phyloP scores from a whole-genome alignment of 257 asterid species.

The Capsicum chinense region DNA sequence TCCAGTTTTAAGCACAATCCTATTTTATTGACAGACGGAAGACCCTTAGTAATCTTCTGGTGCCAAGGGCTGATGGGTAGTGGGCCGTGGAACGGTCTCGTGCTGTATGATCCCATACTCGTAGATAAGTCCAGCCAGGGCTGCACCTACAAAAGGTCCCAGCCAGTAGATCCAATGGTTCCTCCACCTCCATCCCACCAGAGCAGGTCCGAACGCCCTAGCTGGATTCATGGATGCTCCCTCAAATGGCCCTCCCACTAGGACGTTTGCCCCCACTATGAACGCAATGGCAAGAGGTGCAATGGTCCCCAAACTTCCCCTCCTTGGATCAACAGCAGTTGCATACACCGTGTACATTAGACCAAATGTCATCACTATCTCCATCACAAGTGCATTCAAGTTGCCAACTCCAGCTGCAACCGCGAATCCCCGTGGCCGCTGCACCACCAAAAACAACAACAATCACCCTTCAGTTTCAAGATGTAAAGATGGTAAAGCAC shows the following conservation, averaged over 20 bases:
- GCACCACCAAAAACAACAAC: constrained; percentile 24
- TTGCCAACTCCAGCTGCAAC: constrained; percentile 71
- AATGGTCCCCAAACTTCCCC: constrained; percentile 74
- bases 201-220: constrained; percentile 85
- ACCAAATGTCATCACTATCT: constrained; percentile 76
- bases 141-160: constrained; percentile 90
- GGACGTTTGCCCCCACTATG: constrained; percentile 79
- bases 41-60: constrained; percentile 73
- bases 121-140: constrained; percentile 63
- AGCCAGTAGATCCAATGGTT: constrained; percentile 97
- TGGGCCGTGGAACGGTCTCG: constrained; percentile 45
- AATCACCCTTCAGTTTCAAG: neutral
- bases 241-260: constrained; percentile 90
- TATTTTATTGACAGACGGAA: neutral
- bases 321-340: constrained; percentile 77
- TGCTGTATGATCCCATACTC: constrained; percentile 76
- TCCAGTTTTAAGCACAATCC: constrained; percentile 1
- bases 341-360: constrained; percentile 81
- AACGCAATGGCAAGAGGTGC: constrained; percentile 93
- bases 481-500: neutral
- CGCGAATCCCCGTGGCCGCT: constrained; percentile 87
- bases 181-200: constrained; percentile 96
- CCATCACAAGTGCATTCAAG: constrained; percentile 73
- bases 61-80: constrained; percentile 91
- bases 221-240: constrained; percentile 98